Percentiles rank a stretch among this genome's conserved stretches.
Conservation (phyloP, 495 filamentous ascomycete species). For the Geoglossum glabrum region DNA sequence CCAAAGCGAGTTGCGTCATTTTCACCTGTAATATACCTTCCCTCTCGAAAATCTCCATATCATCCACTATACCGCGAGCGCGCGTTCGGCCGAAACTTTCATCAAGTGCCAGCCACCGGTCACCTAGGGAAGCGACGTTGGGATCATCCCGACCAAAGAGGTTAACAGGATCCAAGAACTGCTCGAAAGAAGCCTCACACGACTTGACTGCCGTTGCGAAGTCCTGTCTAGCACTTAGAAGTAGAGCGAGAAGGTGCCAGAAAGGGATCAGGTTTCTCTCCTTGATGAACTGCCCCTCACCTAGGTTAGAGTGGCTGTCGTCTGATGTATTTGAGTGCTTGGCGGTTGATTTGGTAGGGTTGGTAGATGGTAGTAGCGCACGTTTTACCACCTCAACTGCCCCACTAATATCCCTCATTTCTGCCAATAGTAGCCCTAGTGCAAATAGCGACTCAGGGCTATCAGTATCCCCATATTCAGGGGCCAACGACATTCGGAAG, state of each 20-base stretch:
- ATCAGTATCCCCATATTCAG: constrained; percentile 35
- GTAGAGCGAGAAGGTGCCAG: constrained; percentile 73
- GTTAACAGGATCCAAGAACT: constrained; percentile 31
- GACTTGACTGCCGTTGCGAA: constrained; percentile 58
- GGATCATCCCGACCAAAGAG: background rate
- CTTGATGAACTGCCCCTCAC: background rate
- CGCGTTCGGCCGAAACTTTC: constrained; percentile 12
- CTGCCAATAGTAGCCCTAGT: constrained; percentile 58
- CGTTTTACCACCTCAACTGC: constrained; percentile 62
- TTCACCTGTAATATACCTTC: constrained; percentile 71
- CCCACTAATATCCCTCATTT: constrained; percentile 52
- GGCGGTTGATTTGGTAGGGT: constrained; percentile 16
- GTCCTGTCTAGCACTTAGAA: constrained; percentile 72
- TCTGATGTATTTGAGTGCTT: constrained; percentile 6
- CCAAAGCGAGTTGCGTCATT: constrained; percentile 75
- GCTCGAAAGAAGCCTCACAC: constrained; percentile 78
- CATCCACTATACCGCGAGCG: constrained; percentile 35
- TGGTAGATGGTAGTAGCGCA: constrained; percentile 20
- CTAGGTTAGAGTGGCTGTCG: background rate
- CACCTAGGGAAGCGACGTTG: constrained; percentile 18
- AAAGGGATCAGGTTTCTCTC: constrained; percentile 30
- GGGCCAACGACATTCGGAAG: constrained; percentile 47
- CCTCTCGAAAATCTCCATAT: constrained; percentile 59
- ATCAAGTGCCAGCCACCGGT: constrained; percentile 16
- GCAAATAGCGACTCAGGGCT: constrained; percentile 59